These are phyloP conservation scores for Claviceps africana DNA, from an alignment of 2,329 filamentous ascomycete species.

Conservation along the genomic window DNA sequence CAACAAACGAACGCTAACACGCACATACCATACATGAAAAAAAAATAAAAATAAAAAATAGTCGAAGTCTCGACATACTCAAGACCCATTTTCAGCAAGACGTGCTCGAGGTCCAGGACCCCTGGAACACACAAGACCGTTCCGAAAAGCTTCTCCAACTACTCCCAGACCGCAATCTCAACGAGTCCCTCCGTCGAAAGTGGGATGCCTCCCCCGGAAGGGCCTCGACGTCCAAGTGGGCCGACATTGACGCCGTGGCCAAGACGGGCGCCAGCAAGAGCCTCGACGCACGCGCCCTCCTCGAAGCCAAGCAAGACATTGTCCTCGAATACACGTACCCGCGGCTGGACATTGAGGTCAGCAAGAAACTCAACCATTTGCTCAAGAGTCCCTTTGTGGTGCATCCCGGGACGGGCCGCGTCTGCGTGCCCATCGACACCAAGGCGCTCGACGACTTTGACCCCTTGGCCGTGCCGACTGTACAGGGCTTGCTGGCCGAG, in stretches of 20 bases:
- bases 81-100: constrained; percentile 73
- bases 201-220: constrained; percentile 77
- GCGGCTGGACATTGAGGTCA: constrained; percentile 89
- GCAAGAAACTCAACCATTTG: constrained; percentile 95
- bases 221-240: constrained; percentile 71
- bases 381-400: constrained; percentile 95
- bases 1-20: constrained; percentile 7
- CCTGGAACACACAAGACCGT: constrained; percentile 58
- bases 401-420: constrained; percentile 82
- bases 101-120: constrained; percentile 73
- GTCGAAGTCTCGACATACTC: constrained; percentile 73
- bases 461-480: constrained; percentile 76
- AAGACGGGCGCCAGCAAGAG: constrained; percentile 58
- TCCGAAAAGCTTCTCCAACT: constrained; percentile 69
- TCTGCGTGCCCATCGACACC: constrained; percentile 89
- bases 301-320: constrained; percentile 89
- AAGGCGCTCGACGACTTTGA: constrained; percentile 65
- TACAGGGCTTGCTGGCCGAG: constrained; percentile 65
- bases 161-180: constrained; percentile 66
- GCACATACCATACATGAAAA: no score
- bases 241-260: constrained; percentile 79
- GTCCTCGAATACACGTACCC: constrained; percentile 97
- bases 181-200: constrained; percentile 69
- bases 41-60: constrained; percentile 18
- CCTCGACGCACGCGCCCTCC: constrained; percentile 59